Percentiles rank a stretch among this genome's conserved stretches.
These are phyloP conservation scores for Hirschioporus abietinus DNA, from an alignment of 768 basidiomycete genomes.

Conservation along the genomic window DNA sequence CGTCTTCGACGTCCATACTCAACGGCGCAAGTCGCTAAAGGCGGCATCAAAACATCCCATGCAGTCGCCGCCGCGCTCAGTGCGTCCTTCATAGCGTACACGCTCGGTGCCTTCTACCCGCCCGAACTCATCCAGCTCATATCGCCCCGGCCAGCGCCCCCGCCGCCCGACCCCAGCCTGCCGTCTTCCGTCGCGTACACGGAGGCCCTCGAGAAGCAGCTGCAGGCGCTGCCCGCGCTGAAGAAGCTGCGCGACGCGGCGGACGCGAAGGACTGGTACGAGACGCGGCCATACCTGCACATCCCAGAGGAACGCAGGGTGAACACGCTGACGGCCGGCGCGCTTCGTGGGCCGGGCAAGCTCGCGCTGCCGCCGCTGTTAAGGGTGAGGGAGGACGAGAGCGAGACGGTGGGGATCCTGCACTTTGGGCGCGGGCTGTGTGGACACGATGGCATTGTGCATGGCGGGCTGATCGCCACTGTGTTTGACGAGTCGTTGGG, in stretches of 20 bases:
- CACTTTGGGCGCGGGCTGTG: conserved; percentile 87
- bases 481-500: conserved; percentile 82
- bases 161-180: conserved; percentile 56
- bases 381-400: conserved; percentile 68
- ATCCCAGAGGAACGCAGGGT: conserved; percentile 69
- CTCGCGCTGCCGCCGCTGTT: conserved; percentile 78
- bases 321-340: conserved; percentile 80
- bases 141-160: conserved; percentile 72
- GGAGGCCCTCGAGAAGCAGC: conserved; percentile 54
- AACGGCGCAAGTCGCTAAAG: not conserved
- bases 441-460: conserved; percentile 91
- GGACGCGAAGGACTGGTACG: conserved; percentile 65
- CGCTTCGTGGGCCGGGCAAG: conserved; percentile 83
- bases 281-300: conserved; percentile 64
- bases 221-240: conserved; percentile 64
- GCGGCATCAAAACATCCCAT: not conserved
- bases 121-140: conserved; percentile 61
- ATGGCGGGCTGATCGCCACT: conserved; percentile 89
- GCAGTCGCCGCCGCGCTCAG: not conserved
- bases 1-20: not conserved
- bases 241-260: conserved; percentile 39
- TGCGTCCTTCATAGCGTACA: conserved; percentile 30
- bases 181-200: conserved; percentile 54
- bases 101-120: conserved; percentile 63
- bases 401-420: conserved; percentile 61